Evolutionary conservation across 345 rosid species (phyloP), one percentile per base, ranked within the genome.

Genomic region (Brassica juncea): DNA sequence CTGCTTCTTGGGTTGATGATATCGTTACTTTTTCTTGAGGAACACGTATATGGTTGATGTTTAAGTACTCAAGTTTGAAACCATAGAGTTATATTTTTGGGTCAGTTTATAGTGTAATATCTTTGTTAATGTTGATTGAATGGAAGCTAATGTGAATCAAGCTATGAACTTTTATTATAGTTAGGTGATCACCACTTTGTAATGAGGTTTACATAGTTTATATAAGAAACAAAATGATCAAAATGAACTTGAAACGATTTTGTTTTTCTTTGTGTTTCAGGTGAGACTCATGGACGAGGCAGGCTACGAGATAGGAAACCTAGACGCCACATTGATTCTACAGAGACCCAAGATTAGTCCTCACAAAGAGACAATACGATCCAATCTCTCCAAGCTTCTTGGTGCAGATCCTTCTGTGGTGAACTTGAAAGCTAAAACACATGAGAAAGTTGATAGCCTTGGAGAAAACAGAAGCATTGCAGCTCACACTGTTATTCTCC

Each of bases 381-480:
- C 86, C 78, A 91, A 89, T 82, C 82, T 95, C 64, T 86, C 87
- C 4, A 73, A 89, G 84, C 85, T 95, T 60, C 93, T 95, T 0
- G 99, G 97, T 63, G 90, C 93, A 25, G 94, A 95, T 61, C 87
- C 89, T 2, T 81, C 86, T n/a, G 88, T 84, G 4, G 84, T 95
- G 42, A 93, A 93, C 82, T 80, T 91, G 62, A 93, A 95, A 80
- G 99, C 97, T 1, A 95, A 95, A 86, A 90, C 98, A 4, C 92
- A 93, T 31, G 89, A 93, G 82, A 95, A 90, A 82, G 99, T 93
- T 0, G 97, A 95, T 72, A 95, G 97, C 78, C 93, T 93, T 0
- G 98, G 99, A 21, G 98, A 95, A 80, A 95, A 95, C 77, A 81
- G 94, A 72, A 93, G 94, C 71, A 93, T 88, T 68, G 97, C 97